Evolutionary conservation across 495 filamentous ascomycete species (phyloP).

Genomic region (Hypoxylon fuscum): DNA sequence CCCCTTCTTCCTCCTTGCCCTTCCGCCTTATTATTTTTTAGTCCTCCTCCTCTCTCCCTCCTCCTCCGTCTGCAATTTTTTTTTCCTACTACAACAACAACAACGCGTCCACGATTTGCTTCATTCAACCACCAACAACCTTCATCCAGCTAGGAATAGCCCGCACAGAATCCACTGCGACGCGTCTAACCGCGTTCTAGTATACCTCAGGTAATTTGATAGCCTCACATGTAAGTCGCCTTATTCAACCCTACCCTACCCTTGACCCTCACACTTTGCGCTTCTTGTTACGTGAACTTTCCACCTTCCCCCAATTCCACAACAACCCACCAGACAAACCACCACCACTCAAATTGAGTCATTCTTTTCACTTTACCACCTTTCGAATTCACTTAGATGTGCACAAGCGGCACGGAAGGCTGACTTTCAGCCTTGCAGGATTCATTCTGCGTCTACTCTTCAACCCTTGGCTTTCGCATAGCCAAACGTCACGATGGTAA

Average conservation of each 20-base stretch:
- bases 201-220: constrained; percentile 19
- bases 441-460: constrained; percentile 31
- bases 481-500: constrained; percentile 39
- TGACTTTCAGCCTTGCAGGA: constrained; percentile 54
- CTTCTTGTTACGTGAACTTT: constrained; percentile 43
- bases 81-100: constrained; percentile 38
- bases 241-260: constrained; percentile 32
- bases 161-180: constrained; percentile 13
- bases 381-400: constrained; percentile 24
- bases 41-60: constrained; percentile 44
- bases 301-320: constrained; percentile 48
- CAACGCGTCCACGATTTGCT: constrained; percentile 25
- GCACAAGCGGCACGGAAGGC: constrained; percentile 39
- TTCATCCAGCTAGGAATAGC: constrained; percentile 17
- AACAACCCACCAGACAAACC: constrained; percentile 41
- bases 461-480: constrained; percentile 31
- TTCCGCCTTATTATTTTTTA: constrained; percentile 48
- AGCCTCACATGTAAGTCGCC: constrained; percentile 45
- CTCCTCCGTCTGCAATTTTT: constrained; percentile 47
- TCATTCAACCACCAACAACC: constrained; percentile 39
- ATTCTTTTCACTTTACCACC: constrained; percentile 6
- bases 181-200: constrained; percentile 36
- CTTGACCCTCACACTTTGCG: constrained; percentile 33
- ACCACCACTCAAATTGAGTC: constrained; percentile 41
- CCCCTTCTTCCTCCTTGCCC: constrained; percentile 50